Percentiles rank a stretch among this genome's conserved stretches.
Conservation (phyloP, 495 filamentous ascomycete species). For the Hypoxylon crocopeplum region DNA sequence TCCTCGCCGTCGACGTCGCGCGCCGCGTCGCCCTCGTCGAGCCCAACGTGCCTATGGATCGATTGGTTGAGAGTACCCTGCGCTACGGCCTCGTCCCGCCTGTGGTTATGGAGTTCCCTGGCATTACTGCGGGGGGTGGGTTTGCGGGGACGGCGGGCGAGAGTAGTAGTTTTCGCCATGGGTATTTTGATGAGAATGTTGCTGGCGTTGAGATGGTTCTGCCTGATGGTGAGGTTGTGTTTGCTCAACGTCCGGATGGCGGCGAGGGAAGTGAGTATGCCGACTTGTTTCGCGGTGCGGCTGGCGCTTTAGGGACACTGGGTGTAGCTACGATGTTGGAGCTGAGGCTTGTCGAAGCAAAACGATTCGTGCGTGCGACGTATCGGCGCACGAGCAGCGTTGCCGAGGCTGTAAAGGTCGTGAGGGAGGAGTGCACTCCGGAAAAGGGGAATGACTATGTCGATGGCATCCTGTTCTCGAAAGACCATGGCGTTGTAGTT, state of each 20-base stretch:
- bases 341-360: constrained; percentile 58
- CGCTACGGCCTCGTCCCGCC: constrained; percentile 61
- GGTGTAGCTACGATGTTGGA: constrained; percentile 64
- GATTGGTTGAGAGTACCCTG: constrained; percentile 60
- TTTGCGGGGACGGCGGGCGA: constrained; percentile 68
- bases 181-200: constrained; percentile 65
- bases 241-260: constrained; percentile 22
- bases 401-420: constrained; percentile 47
- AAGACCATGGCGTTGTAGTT: constrained; percentile 58
- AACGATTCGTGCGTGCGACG: constrained; percentile 60
- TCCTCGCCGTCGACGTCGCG: constrained; percentile 49
- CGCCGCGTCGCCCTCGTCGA: constrained; percentile 60
- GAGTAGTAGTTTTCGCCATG: constrained; percentile 63
- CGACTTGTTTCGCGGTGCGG: constrained; percentile 63
- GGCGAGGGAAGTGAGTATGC: constrained; percentile 41
- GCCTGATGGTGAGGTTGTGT: constrained; percentile 59
- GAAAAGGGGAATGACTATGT: constrained; percentile 49
- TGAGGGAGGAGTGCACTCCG: constrained; percentile 39
- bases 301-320: constrained; percentile 63
- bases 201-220: constrained; percentile 66
- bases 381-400: constrained; percentile 58
- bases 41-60: constrained; percentile 72
- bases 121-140: constrained; percentile 69
- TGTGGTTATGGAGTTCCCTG: constrained; percentile 68
- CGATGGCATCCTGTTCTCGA: constrained; percentile 59